Evolutionary conservation across 306 rosid species (phyloP), one percentile per base, ranked within the genome.

Genomic region (Gillenia trifoliata): DNA sequence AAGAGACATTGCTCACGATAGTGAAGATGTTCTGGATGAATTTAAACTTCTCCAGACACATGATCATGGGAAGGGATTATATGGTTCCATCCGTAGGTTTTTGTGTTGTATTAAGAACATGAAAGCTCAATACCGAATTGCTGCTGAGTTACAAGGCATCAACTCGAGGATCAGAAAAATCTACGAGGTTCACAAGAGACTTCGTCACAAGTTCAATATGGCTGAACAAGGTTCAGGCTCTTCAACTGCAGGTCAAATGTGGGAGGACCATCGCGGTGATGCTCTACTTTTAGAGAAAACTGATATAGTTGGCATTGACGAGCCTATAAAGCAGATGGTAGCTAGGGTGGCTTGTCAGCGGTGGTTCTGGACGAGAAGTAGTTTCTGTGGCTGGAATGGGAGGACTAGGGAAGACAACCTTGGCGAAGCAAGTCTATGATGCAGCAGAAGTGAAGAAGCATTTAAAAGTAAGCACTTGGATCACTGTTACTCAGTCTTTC

Each of bases 341-440:
- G n/a, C n/a, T 83, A 3, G 7, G 68, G 36, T 73, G 80, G 87
- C 72, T 87, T 52, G 49, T 83, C 11, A 59, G 34, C 25, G 79
- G 66, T 38, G 64, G 71, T 63, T 81, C 83, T 0, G 72, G 64
- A 25, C 78, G 84, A 22, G 66, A 67, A 59, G 89, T 85, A 11
- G 77, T 85, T 64, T 87, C 91, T 25, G 84, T 85, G 34, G 74
- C 81, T 3, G 91, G 83, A 40, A 85, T 85, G 80, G 91, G 91
- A 10, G 91, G 91, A 28, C 29, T 87, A 84, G 91, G 91, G 67
- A 87, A 87, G 73, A 85, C 89, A 33, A 88, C 91, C 36, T 30
- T 88, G 72, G 86, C 74, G 36, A 88, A 85, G 77, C 71, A 83
- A 77, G 89, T 83, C 63, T 85, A 73, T 47, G 52, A 45, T 45